Percentiles rank a stretch among this genome's conserved stretches.
Evolutionary conservation across 345 rosid species (phyloP).

Genomic region (Odontarrhena argentea): DNA sequence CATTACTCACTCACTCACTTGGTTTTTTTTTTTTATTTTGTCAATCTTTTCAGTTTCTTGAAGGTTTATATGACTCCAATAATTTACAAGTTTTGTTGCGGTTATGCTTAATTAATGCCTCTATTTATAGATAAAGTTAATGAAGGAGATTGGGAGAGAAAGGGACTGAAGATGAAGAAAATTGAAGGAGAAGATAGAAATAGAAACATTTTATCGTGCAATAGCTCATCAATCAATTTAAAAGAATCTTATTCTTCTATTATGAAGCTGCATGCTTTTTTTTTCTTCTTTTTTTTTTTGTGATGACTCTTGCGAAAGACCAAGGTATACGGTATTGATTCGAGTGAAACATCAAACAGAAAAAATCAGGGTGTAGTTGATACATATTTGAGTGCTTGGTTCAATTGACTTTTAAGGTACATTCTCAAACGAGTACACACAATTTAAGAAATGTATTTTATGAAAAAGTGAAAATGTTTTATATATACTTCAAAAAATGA

Average conservation of each 20-base stretch:
- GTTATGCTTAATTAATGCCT: neutral
- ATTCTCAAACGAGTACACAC: too few species aligned
- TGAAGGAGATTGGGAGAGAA: slow-evolving; percentile 10
- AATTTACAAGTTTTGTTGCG: neutral
- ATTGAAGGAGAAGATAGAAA: slow-evolving; percentile 24
- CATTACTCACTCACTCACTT: slow-evolving; percentile 22
- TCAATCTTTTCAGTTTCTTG: neutral
- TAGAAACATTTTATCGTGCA: slow-evolving; percentile 27
- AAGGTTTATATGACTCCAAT: neutral
- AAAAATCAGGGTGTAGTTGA: neutral
- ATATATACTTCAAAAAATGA: too few species aligned
- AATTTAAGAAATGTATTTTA: too few species aligned
- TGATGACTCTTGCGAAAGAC: slow-evolving; percentile 7
- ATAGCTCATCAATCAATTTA: slow-evolving; percentile 31
- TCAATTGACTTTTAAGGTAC: too few species aligned
- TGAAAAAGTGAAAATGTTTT: too few species aligned
- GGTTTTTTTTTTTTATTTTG: neutral
- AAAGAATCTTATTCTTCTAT: slow-evolving; percentile 26
- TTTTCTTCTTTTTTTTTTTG: neutral
- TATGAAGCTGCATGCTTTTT: slow-evolving; percentile 9
- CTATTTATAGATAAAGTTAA: slow-evolving; percentile 22
- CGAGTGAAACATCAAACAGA: slow-evolving; percentile 5
- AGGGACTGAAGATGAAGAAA: neutral
- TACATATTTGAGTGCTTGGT: neutral
- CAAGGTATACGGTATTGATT: slow-evolving; percentile 11